Evolutionary conservation across 148 eudicot species (phyloP).

Genomic region (Mesembryanthemum crystallinum): DNA sequence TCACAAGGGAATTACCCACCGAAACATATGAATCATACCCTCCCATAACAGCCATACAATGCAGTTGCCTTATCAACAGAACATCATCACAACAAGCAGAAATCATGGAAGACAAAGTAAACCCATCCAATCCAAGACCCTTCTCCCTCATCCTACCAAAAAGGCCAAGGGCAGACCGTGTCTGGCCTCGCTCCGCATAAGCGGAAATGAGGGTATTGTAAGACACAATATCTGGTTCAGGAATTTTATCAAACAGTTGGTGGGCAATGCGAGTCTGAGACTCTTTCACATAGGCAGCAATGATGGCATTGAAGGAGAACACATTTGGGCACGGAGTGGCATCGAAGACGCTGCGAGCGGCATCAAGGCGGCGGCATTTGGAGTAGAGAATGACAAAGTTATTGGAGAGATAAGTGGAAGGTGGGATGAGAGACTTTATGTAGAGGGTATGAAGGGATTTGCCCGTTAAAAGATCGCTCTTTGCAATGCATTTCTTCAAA

Average conservation of each 20-base stretch:
- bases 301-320: slow-evolving; percentile 68
- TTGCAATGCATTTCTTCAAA: slow-evolving; percentile 54
- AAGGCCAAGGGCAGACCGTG: slow-evolving; percentile 33
- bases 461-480: slow-evolving; percentile 49
- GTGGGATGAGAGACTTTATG: slow-evolving; percentile 50
- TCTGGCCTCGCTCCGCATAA: slow-evolving; percentile 59
- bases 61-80: slow-evolving; percentile 44
- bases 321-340: slow-evolving; percentile 54
- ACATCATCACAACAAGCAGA: slow-evolving; percentile 44
- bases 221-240: slow-evolving; percentile 66
- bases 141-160: slow-evolving; percentile 46
- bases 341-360: slow-evolving; percentile 52
- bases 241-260: slow-evolving; percentile 76
- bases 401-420: slow-evolving; percentile 63
- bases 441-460: slow-evolving; percentile 60
- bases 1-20: slow-evolving; percentile 58
- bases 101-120: slow-evolving; percentile 54
- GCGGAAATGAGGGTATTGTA: slow-evolving; percentile 71
- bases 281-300: slow-evolving; percentile 56
- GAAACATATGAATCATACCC: slow-evolving; percentile 65
- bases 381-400: slow-evolving; percentile 84
- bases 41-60: slow-evolving; percentile 49
- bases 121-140: slow-evolving; percentile 59
- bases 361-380: slow-evolving; percentile 52
- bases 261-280: slow-evolving; percentile 43